Conservation (phyloP, 2,329 filamentous ascomycete species). For the Trichoderma lentiforme region DNA sequence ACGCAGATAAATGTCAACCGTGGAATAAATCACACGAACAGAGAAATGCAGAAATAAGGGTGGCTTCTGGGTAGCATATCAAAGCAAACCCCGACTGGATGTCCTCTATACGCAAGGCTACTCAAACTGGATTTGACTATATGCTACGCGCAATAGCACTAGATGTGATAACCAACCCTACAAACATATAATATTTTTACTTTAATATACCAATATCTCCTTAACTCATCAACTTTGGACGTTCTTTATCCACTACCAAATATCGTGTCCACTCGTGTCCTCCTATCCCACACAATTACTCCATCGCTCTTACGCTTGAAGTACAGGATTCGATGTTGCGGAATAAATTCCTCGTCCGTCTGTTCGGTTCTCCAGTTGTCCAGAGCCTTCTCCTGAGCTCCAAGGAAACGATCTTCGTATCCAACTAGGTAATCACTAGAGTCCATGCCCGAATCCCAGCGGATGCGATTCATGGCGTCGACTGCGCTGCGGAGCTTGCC, state of each 20-base stretch:
- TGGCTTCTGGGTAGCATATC: background rate
- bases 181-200: background rate
- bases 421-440: slow-evolving; percentile 54
- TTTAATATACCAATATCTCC: background rate
- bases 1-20: background rate
- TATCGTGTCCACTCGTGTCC: slow-evolving; percentile 49
- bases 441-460: slow-evolving; percentile 56
- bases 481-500: slow-evolving; percentile 54
- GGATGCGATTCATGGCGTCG: slow-evolving; percentile 57
- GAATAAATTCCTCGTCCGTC: slow-evolving; percentile 65
- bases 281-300: slow-evolving; percentile 55
- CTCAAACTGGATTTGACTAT: background rate
- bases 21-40: background rate
- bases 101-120: background rate
- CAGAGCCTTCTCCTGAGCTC: slow-evolving; percentile 51
- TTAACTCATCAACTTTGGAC: background rate
- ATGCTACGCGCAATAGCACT: background rate
- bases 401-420: slow-evolving; percentile 59
- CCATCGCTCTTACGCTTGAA: slow-evolving; percentile 54
- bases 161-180: background rate
- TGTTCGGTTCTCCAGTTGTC: slow-evolving; percentile 59
- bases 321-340: slow-evolving; percentile 61
- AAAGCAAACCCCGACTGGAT: background rate
- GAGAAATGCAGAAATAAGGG: background rate
- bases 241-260: slow-evolving; percentile 48